A percentile compares a stretch with the other conserved stretches of the same genome.
Conservation (phyloP, 805 yeast genomes). For the Ascoidea asiatica region DNA sequence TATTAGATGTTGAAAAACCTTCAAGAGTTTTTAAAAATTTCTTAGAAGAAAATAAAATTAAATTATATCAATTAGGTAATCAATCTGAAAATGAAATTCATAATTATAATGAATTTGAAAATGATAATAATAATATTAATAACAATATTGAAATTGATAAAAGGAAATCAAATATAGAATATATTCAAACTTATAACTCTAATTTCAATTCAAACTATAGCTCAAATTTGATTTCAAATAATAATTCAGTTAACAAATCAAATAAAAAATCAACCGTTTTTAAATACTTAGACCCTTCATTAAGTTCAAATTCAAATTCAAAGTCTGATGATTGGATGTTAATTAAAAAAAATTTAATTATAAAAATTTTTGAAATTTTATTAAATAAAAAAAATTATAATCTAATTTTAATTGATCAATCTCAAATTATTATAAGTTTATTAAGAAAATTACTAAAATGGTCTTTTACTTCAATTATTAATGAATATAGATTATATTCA, state of each 20-base stretch:
- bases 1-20: slow-evolving; percentile 79
- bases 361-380: slow-evolving; percentile 50
- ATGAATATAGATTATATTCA: slow-evolving; percentile 70
- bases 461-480: slow-evolving; percentile 73
- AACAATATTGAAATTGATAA: background rate
- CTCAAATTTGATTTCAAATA: background rate
- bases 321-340: slow-evolving; percentile 56
- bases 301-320: slow-evolving; percentile 11
- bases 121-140: slow-evolving; percentile 5
- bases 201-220: background rate
- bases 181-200: background rate
- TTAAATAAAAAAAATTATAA: slow-evolving; percentile 54
- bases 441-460: slow-evolving; percentile 77
- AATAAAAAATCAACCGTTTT: background rate
- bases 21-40: slow-evolving; percentile 56
- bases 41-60: slow-evolving; percentile 41
- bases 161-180: slow-evolving; percentile 12
- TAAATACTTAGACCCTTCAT: slow-evolving; percentile 2
- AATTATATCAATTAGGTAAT: slow-evolving; percentile 19
- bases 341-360: slow-evolving; percentile 50
- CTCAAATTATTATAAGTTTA: slow-evolving; percentile 69
- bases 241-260: background rate
- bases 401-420: slow-evolving; percentile 62
- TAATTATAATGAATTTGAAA: slow-evolving; percentile 15
- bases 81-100: slow-evolving; percentile 2